Conservation (phyloP, 208 protist genomes). For the Acanthamoeba royreba region DNA sequence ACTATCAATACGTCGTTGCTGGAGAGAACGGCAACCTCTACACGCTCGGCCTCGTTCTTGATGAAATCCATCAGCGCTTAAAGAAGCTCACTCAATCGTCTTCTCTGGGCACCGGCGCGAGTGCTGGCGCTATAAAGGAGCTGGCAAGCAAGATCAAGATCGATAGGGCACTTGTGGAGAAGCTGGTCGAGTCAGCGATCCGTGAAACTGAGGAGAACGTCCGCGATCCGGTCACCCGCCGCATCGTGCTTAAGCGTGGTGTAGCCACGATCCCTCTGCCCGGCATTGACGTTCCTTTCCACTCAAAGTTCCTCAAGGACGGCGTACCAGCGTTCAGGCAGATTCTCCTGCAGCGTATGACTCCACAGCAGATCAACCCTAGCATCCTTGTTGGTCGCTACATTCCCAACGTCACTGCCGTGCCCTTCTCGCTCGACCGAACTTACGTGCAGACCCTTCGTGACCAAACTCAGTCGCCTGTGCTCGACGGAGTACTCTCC, state of each 20-base stretch:
- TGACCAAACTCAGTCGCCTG: slow-evolving; percentile 61
- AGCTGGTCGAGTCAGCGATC: slow-evolving; percentile 18
- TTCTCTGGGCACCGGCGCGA: too few relatives aligned
- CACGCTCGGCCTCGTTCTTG: slow-evolving; percentile 70
- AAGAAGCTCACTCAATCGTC: too few relatives aligned
- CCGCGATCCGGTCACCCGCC: not conserved
- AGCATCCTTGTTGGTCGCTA: slow-evolving; percentile 68
- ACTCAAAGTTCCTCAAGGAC: slow-evolving; percentile 74
- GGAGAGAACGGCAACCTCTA: slow-evolving; percentile 75
- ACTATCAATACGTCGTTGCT: slow-evolving; percentile 81
- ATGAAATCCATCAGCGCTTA: slow-evolving; percentile 52
- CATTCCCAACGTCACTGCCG: slow-evolving; percentile 81
- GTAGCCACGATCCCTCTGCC: slow-evolving; percentile 80
- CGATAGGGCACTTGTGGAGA: not conserved
- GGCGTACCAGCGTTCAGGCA: slow-evolving; percentile 79
- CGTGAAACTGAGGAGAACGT: slow-evolving; percentile 51
- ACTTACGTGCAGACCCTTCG: slow-evolving; percentile 67
- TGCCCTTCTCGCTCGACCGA: slow-evolving; percentile 69
- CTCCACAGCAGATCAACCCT: slow-evolving; percentile 31
- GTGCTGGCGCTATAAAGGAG: too few relatives aligned
- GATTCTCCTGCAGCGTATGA: slow-evolving; percentile 57
- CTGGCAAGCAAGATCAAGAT: slow-evolving; percentile 58
- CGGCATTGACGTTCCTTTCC: slow-evolving; percentile 87
- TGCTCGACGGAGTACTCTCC: slow-evolving; percentile 61
- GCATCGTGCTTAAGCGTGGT: slow-evolving; percentile 66